Base-by-base conservation (phyloP, 2,329 filamentous ascomycete species). In the Verticillium isaacii region DNA sequence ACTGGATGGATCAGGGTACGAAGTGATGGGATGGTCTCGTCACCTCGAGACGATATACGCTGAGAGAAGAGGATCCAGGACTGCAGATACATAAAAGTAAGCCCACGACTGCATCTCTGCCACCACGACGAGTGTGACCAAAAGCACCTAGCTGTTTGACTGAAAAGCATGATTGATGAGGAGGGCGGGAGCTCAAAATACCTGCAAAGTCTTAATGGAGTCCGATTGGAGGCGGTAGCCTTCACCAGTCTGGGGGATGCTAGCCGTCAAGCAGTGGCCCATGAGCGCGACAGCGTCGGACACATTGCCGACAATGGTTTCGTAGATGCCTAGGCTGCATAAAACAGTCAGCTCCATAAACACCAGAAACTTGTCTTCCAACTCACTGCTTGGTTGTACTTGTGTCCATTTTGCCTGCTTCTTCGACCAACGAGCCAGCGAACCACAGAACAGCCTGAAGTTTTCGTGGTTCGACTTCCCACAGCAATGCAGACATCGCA, bases 21-120 rank as follows among this genome's bases (percentile, higher is more conserved):
- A 15, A 93, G 78, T 19, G 85, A 79, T 19, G 81, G 77, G 2
- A 89, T 76, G 36, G 89, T 78, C 17, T 83, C 78, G 17, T 82
- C 82, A 37, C 84, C 82, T 56, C 83, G 81, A 3, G 83, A 77
- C 58, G 87, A 86, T 32, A 84, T 80, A 37, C 85, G 83, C 68
- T 92, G 89, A 5, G 87, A 88, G 69, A 92, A 93, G 67, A 86
- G 81, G 36, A 92, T 82, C 90, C 90, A 94, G 5, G 88, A 83
- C 88, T 90, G 60, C 14, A 39, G 62, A 41, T 45, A 66, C 59
- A 68, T 34, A 12, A 17, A 34, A 32, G 54, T 32, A 14, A 56
- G 54, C 25, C 15, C 17, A 57, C 37, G 61, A 5, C 12, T 17
- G 15, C 15, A n/a, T 4, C 34, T 14, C 34, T 14, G 34, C 9